Conservation (phyloP, 1,284 basidiomycete genomes). For the Puccinia coronata region DNA sequence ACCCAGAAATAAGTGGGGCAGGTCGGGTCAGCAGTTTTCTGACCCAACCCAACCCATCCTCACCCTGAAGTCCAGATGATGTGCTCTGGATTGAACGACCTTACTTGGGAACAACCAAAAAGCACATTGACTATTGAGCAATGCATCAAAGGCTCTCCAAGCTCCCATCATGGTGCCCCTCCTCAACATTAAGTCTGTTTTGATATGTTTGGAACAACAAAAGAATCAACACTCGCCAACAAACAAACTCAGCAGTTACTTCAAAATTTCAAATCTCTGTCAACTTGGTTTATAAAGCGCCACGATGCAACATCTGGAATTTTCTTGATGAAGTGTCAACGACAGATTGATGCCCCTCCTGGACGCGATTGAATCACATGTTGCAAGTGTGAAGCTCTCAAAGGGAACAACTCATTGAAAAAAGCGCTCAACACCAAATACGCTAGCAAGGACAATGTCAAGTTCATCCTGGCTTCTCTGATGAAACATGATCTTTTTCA, state of each 20-base stretch:
- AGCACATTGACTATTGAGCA: background rate
- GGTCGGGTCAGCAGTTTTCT: too few species aligned
- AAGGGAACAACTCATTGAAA: background rate
- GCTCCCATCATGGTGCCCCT: background rate
- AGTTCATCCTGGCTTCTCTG: background rate
- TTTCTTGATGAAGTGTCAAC: background rate
- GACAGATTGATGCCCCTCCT: background rate
- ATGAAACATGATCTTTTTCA: conserved; percentile 10
- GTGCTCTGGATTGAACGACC: conserved; percentile 19
- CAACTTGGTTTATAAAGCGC: conserved; percentile 14
- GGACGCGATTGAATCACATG: background rate
- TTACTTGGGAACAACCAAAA: background rate
- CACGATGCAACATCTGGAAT: background rate
- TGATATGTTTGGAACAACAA: conserved; percentile 11
- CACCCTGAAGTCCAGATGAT: too few species aligned
- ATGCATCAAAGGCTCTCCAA: conserved; percentile 6
- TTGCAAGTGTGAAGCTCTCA: background rate
- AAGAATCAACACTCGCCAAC: background rate
- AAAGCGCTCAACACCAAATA: conserved; percentile 12
- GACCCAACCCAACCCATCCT: too few species aligned
- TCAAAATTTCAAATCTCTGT: background rate
- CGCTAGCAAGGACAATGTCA: background rate
- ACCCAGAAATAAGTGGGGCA: too few species aligned
- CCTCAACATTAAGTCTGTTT: background rate
- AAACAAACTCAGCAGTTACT: background rate